Percentiles rank a stretch among this genome's conserved stretches.
These are phyloP conservation scores for Coemansia sp. DNA, from an alignment of 192 early-diverging fungal species.

Conservation along the genomic window DNA sequence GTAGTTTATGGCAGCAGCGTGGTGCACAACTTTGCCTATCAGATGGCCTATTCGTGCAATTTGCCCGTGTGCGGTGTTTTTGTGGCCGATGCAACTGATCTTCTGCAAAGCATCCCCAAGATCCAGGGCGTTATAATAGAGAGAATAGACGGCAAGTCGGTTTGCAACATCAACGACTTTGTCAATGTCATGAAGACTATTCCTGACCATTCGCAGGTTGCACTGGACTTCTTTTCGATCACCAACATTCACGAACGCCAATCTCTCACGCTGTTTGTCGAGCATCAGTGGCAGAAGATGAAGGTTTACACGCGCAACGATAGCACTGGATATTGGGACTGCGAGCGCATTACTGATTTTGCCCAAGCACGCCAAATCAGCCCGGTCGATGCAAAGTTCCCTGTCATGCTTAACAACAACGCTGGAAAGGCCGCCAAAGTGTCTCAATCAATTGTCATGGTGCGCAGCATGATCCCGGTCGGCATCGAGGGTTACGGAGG, in stretches of 20 bases:
- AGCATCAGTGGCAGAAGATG: conserved; percentile 43
- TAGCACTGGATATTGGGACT: conserved; percentile 48
- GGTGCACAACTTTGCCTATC: conserved; percentile 74
- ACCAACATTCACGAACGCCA: conserved; percentile 22
- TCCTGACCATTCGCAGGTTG: conserved; percentile 52
- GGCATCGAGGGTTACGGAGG: conserved; percentile 24
- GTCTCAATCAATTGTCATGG: conserved; percentile 35
- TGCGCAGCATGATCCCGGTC: conserved; percentile 22
- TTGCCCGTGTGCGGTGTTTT: conserved; percentile 79
- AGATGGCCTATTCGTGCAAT: conserved; percentile 72
- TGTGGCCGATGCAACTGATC: conserved; percentile 58
- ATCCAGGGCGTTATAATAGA: conserved; percentile 54
- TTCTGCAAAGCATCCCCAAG: conserved; percentile 8
- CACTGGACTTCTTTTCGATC: conserved; percentile 28
- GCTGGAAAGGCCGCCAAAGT: conserved; percentile 24
- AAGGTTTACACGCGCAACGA: conserved; percentile 44
- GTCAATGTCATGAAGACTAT: conserved; percentile 65
- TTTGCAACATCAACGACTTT: conserved; percentile 68
- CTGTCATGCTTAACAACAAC: conserved; percentile 23
- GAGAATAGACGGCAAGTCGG: conserved; percentile 67
- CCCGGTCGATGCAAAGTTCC: conserved; percentile 26
- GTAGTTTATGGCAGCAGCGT: conserved; percentile 85
- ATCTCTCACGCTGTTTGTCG: neutral
- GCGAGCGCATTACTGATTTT: conserved; percentile 11
- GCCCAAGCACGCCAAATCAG: conserved; percentile 11